These are phyloP conservation scores for Aristolochia fimbriata DNA, from an alignment of 164 flowering plant species.

Conservation along the genomic window DNA sequence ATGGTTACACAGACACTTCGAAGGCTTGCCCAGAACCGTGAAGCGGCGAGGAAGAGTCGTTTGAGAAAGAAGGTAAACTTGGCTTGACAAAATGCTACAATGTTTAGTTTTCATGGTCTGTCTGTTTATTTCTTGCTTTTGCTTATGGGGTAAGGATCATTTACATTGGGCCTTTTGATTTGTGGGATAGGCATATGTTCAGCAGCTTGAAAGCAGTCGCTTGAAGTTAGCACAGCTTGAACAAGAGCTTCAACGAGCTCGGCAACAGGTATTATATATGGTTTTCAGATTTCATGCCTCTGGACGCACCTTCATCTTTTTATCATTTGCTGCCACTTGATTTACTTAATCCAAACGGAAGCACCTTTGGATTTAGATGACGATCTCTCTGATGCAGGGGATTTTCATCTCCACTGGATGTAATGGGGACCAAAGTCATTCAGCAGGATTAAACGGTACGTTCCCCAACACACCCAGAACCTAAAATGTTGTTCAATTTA, in stretches of 20 bases:
- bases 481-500: not conserved
- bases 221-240: constrained; percentile 63
- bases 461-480: not conserved
- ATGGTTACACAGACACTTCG: constrained; percentile 46
- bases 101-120: not conserved
- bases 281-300: not conserved
- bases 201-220: constrained; percentile 74
- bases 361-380: not conserved
- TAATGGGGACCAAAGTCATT: constrained; percentile 38
- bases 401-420: constrained; percentile 37
- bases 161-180: not conserved
- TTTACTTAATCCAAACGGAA: not conserved
- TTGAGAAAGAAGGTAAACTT: constrained; percentile 58
- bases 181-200: constrained; percentile 76
- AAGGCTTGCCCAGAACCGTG: constrained; percentile 81
- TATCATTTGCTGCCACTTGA: not conserved
- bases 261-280: constrained; percentile 57
- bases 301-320: too few relatives aligned
- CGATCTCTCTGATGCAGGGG: constrained; percentile 38
- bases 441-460: constrained; percentile 50
- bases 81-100: not conserved
- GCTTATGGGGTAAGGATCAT: not conserved
- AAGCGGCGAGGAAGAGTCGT: constrained; percentile 81
- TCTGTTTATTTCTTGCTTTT: not conserved
- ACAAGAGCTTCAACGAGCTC: constrained; percentile 69